Base-by-base conservation (phyloP, 108 stramenopile genomes). In the Cylindrotheca closterium region DNA sequence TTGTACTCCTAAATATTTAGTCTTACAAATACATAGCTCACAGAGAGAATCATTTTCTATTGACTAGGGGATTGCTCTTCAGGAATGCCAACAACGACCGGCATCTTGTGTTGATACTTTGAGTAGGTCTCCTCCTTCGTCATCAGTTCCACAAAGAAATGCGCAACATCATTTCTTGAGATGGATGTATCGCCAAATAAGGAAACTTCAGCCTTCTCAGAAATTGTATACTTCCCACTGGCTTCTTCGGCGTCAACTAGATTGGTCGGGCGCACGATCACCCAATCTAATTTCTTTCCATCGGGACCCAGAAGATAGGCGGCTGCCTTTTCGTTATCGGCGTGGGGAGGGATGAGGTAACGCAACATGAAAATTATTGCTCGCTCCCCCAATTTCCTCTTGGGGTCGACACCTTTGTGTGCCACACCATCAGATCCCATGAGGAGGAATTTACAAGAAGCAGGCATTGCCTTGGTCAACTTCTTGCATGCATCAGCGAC, bases 351-450 rank as follows among this genome's bases (percentile, higher is more conserved):
- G n/a, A 85, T 25, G 3, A 87, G 42, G 28, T 66, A 46, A n/a
- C 83, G 70, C 7, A 84, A 22, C 3, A 82, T 4, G 12, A 49
- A 52, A 4, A 80, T 4, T 4, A 78, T 57, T 17, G 26, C 28
- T 19, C 85, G 65, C 22, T 86, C 78, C 25, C 24, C 31, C 12
- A 55, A 42, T 18, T 70, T 47, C 3, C 82, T 69, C 18, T 49
- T 46, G 10, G 42, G 25, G 42, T 86, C 80, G n/a, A n/a, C n/a
- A 27, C 63, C 66, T 1, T 78, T 79, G 34, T 78, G 55, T 28
- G 79, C 48, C 0, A 88, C 81, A 32, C 81, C 87, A 37, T 82
- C 79, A 4, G 82, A 75, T 26, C 77, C 79, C 70, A 88, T 84
- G 3, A 88, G 63, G 33, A 88, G 72, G 28, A 84, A 79, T 63